These are phyloP conservation scores for Wallacemonas rigidus DNA, from an alignment of 208 protist genomes.

Conservation along the genomic window DNA sequence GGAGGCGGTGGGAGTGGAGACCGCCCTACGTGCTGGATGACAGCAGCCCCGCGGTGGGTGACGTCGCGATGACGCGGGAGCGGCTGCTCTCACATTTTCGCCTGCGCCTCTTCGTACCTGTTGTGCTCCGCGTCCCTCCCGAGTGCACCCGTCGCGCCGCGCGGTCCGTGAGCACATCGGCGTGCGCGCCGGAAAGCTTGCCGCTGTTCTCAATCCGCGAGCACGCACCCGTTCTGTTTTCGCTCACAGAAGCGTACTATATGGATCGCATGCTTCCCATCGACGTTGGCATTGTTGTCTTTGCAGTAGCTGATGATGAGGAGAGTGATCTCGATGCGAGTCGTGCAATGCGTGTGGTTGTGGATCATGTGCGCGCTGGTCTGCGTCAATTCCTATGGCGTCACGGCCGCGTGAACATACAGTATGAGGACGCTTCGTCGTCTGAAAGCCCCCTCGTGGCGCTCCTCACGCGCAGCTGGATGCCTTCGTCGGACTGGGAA, in stretches of 20 bases:
- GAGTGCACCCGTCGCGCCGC: not conserved
- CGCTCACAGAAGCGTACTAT: conserved; percentile 40
- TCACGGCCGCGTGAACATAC: conserved; percentile 44
- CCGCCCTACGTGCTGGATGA: conserved; percentile 22
- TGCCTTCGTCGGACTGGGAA: conserved; percentile 53
- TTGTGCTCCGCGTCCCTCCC: not conserved
- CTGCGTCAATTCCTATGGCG: conserved; percentile 37
- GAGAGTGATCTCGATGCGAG: not conserved
- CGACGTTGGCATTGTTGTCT: conserved; percentile 43
- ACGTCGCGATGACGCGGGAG: not conserved
- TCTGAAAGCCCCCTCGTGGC: conserved; percentile 8
- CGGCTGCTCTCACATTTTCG: conserved; percentile 28
- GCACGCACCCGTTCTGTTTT: conserved; percentile 18
- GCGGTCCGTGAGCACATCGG: too few species aligned
- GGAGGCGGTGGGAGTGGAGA: conserved; percentile 26
- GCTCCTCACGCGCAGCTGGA: conserved; percentile 51
- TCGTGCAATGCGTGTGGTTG: not conserved
- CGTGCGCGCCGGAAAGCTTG: not conserved
- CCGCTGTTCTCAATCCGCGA: not conserved
- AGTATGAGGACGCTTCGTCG: conserved; percentile 18
- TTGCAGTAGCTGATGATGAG: conserved; percentile 7
- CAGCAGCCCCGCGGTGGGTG: not conserved
- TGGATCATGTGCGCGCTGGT: not conserved
- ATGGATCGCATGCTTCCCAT: conserved; percentile 23
- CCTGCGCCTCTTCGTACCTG: conserved; percentile 27